Conservation (phyloP, 106 monocot genomes). For the Dioscorea zingiberensis region DNA sequence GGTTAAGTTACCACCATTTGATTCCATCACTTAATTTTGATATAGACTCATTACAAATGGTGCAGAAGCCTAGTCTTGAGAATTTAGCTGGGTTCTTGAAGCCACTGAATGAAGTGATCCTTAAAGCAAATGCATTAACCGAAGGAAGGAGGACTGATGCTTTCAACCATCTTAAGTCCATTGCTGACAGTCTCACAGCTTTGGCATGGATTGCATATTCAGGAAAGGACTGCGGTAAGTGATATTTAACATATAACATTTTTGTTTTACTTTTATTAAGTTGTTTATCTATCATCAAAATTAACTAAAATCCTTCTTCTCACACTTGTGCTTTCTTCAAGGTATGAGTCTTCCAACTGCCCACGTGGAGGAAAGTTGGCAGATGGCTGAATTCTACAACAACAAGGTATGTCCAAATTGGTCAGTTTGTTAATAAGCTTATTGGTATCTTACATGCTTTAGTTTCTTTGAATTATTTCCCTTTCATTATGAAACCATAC, state of each 20-base stretch:
- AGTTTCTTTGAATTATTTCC: no score
- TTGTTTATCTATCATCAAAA: not conserved
- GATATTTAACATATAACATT: not conserved
- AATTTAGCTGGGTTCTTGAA: slow-evolving; percentile 69
- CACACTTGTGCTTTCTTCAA: slow-evolving; percentile 14
- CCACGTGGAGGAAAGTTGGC: slow-evolving; percentile 99
- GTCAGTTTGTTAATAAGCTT: not conserved
- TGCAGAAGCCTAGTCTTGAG: slow-evolving; percentile 76
- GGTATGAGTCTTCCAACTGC: slow-evolving; percentile 91
- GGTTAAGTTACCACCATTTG: no score
- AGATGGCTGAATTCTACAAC: slow-evolving; percentile 98
- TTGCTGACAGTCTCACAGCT: slow-evolving; percentile 80
- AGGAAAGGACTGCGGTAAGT: slow-evolving; percentile 92
- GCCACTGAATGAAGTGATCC: slow-evolving; percentile 78
- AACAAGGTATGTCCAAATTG: slow-evolving; percentile 68
- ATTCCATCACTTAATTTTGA: not conserved
- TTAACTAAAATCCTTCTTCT: not conserved
- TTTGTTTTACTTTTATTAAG: not conserved
- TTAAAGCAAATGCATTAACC: slow-evolving; percentile 76
- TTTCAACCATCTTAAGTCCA: slow-evolving; percentile 86
- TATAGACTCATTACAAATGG: not conserved
- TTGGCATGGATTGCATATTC: slow-evolving; percentile 90
- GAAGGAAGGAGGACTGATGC: slow-evolving; percentile 79
- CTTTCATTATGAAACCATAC: no score
- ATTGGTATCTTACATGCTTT: no score